Base-by-base conservation (phyloP, 768 basidiomycete genomes). In the Trametes elegans region DNA sequence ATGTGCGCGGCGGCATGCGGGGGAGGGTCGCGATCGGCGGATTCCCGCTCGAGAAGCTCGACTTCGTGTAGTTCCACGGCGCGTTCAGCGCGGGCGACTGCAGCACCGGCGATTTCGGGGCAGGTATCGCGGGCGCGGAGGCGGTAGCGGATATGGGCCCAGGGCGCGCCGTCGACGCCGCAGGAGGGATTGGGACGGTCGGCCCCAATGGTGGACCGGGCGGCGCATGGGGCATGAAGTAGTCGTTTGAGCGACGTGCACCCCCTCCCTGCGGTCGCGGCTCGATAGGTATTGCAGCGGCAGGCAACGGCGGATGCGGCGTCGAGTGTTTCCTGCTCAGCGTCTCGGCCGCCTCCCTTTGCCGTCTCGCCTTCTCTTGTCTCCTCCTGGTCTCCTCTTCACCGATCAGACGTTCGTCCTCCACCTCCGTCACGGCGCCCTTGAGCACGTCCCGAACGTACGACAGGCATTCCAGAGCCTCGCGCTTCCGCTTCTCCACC, bases 381-480 rank as follows among this genome's bases (percentile, higher is more conserved):
- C 73, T 62, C 63, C 74, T 74, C 62, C 71, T 75, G 47, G 71
- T 66, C 39, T 79, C 78, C 49, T 72, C 75, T 57, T 83, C 85
- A 29, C 83, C 79, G 51, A 84, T 71, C 36, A 93, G 71, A 43
- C 85, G 77, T 24, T 83, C 82, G 36, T 87, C 83, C 19, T 93
- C 90, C 39, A 92, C 66, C 23, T 77, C 73, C 26, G 69, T 70
- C 0, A 54, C 57, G 50, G 76, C 75, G 31, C 82, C 81, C 56
- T 79, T 76, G 35, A 93, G 72, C 14, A 90, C 76, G 60, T 92
- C 90, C 58, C 88, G 77, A 53, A 91, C 84, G 69, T 92, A 89
- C 10, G 87, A 76, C 34, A 93, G 72, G 10, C 85, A 84, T 63
- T 90, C 88, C 44, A 93, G 66, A 0, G 91, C 87, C 66, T 90